These are phyloP conservation scores for Lepidium aucheri DNA, from an alignment of 345 rosid species.

Conservation along the genomic window DNA sequence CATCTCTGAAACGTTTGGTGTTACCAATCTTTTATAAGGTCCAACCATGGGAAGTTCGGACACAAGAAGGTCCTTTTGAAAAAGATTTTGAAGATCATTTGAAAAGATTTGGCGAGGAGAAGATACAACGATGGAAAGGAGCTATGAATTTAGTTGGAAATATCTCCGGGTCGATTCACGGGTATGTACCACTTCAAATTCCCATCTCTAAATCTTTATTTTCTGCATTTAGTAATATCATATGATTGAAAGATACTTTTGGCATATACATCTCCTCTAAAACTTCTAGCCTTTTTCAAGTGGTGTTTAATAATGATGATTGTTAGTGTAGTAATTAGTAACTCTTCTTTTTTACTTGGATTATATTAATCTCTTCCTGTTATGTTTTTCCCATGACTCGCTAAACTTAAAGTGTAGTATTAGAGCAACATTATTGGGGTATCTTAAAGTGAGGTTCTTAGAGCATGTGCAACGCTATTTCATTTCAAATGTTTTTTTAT, in stretches of 20 bases:
- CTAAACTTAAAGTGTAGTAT: no score
- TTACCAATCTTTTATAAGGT: slow-evolving; percentile 39
- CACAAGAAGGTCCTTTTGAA: slow-evolving; percentile 30
- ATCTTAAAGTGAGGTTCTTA: no score
- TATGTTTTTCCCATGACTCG: no score
- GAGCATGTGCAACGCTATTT: no score
- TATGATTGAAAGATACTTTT: background rate
- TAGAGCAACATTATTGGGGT: no score
- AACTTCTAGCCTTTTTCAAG: background rate
- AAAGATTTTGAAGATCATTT: slow-evolving; percentile 23
- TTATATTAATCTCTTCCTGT: no score
- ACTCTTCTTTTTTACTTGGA: no score
- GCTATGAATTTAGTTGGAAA: slow-evolving; percentile 35
- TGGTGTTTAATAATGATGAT: no score
- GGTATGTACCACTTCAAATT: background rate
- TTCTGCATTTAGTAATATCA: background rate
- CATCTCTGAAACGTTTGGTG: slow-evolving; percentile 4
- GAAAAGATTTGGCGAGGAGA: slow-evolving; percentile 17
- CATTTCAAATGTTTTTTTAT: no score
- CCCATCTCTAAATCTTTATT: background rate
- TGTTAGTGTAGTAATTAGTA: no score
- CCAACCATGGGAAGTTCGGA: slow-evolving; percentile 34
- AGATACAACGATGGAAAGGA: slow-evolving; percentile 29
- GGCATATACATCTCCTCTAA: background rate
- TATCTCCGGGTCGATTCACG: slow-evolving; percentile 24